Evolutionary conservation across 1,284 basidiomycete genomes (phyloP).

Genomic region (Volvariella surrecta): DNA sequence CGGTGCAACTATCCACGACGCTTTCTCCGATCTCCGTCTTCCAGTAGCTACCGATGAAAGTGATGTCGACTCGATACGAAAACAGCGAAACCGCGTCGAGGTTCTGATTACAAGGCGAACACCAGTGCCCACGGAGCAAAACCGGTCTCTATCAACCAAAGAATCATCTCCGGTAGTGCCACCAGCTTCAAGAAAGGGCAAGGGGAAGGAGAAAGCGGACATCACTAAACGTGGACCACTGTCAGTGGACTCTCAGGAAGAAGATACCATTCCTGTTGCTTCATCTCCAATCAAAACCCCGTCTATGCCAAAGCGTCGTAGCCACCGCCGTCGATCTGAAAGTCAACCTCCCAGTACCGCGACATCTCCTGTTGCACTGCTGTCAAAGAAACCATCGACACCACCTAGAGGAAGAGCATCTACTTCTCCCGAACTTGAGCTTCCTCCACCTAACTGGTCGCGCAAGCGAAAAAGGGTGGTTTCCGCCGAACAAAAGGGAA

Average conservation of each 20-base stretch:
- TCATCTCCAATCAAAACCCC: neutral
- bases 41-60: neutral
- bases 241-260: too few relatives aligned
- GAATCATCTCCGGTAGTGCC: too few relatives aligned
- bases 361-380: neutral
- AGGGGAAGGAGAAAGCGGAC: neutral
- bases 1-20: neutral
- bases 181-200: too few relatives aligned
- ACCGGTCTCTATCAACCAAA: too few relatives aligned
- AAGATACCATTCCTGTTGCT: neutral
- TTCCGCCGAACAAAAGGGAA: conserved; percentile 3
- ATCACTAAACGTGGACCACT: neutral
- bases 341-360: neutral
- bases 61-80: too few relatives aligned
- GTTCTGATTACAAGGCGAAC: too few relatives aligned
- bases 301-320: too few relatives aligned
- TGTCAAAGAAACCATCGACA: neutral
- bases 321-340: too few relatives aligned
- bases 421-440: neutral
- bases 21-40: neutral
- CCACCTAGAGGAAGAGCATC: neutral
- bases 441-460: neutral
- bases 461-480: conserved; percentile 13
- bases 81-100: too few relatives aligned
- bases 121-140: too few relatives aligned